A percentile compares a stretch with the other conserved stretches of the same genome.
These are phyloP conservation scores for Fusarium sp. DNA, from an alignment of 2,329 filamentous ascomycete species.

Conservation along the genomic window DNA sequence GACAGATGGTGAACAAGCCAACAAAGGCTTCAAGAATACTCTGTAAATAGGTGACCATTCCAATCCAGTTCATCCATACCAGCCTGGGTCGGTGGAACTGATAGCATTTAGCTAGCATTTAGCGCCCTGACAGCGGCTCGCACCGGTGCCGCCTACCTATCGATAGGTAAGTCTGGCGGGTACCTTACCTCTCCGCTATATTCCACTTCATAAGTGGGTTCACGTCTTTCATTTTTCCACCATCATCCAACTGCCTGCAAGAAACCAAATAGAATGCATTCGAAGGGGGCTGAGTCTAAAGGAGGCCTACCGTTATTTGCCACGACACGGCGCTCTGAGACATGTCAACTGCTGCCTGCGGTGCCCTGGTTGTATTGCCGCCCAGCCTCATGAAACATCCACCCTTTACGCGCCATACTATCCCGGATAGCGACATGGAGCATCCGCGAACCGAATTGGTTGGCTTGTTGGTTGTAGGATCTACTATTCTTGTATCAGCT, in stretches of 20 bases:
- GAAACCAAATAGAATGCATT: neutral
- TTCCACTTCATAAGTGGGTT: constrained; percentile 6
- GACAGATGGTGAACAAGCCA: neutral
- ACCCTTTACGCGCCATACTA: constrained; percentile 20
- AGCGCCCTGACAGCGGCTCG: constrained; percentile 31
- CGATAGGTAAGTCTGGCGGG: too few relatives aligned
- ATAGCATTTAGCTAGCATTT: constrained; percentile 23
- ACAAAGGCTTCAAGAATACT: too few relatives aligned
- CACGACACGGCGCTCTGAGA: neutral
- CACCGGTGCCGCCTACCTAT: constrained; percentile 17
- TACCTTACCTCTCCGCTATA: neutral
- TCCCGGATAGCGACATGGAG: constrained; percentile 1
- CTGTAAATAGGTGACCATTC: neutral
- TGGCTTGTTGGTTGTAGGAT: neutral
- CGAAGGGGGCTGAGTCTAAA: neutral
- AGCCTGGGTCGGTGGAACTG: constrained; percentile 2
- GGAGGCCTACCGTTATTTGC: constrained; percentile 6
- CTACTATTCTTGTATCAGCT: neutral
- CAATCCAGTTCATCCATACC: neutral
- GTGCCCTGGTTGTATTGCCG: constrained; percentile 10
- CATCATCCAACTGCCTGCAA: neutral
- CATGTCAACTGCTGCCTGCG: constrained; percentile 1
- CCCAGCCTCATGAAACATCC: constrained; percentile 4
- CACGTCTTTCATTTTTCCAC: neutral
- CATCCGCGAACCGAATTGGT: neutral